phyloP scores from a whole-genome alignment of 441 rosid genomes.

The Arabidopsis lyrata region DNA sequence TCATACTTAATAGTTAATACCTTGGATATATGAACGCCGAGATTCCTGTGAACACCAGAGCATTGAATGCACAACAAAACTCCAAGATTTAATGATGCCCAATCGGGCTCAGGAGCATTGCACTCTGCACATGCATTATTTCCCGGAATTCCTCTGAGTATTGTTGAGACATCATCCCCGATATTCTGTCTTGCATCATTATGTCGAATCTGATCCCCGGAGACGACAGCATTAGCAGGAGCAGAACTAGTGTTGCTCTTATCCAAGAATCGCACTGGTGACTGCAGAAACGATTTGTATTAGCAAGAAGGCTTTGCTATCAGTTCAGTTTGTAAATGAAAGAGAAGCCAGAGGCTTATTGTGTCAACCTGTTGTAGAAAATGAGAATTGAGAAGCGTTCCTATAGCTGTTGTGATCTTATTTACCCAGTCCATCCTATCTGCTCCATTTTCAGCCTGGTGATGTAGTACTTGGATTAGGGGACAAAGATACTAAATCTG shows the following conservation, averaged over 20 bases:
- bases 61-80: conserved; percentile 88
- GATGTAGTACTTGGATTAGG: conserved; percentile 23
- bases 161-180: conserved; percentile 54
- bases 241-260: conserved; percentile 41
- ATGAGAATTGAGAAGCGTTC: conserved; percentile 79
- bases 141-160: conserved; percentile 80
- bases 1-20: conserved; percentile 47
- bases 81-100: conserved; percentile 98
- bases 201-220: conserved; percentile 44
- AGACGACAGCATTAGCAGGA: conserved; percentile 46
- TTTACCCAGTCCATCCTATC: conserved; percentile 93
- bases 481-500: background rate
- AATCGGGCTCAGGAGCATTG: conserved; percentile 79
- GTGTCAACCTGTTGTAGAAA: conserved; percentile 73
- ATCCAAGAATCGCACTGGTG: conserved; percentile 47
- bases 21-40: conserved; percentile 97
- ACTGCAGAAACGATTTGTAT: conserved; percentile 54
- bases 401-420: conserved; percentile 78
- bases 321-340: conserved; percentile 11
- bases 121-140: conserved; percentile 94
- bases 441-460: conserved; percentile 90
- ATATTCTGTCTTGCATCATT: conserved; percentile 45
- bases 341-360: conserved; percentile 21
- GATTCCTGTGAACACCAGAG: conserved; percentile 95
- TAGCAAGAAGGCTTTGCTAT: conserved; percentile 39